These are phyloP conservation scores for Neobulgaria alba DNA, from an alignment of 2,329 filamentous ascomycete genomes.

Conservation along the genomic window DNA sequence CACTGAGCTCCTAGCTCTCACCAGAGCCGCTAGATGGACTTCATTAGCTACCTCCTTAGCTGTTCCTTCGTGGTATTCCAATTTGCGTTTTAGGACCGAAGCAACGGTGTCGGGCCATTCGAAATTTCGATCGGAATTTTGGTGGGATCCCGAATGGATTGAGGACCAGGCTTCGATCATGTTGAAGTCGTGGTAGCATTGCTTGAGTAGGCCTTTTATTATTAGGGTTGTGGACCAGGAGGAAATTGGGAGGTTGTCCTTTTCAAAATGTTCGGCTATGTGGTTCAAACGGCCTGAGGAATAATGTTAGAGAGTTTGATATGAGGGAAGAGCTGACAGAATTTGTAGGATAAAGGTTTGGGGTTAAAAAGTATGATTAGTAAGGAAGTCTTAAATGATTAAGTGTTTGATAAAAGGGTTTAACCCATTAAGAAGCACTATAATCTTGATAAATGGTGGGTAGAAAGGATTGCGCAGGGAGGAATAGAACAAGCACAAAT, in stretches of 20 bases:
- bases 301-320: too few species aligned
- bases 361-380: too few species aligned
- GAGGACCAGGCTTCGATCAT: constrained; percentile 13
- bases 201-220: constrained; percentile 19
- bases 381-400: too few species aligned
- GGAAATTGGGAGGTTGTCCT: constrained; percentile 6
- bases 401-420: too few species aligned
- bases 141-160: constrained; percentile 1
- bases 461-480: too few species aligned
- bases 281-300: constrained; percentile 15
- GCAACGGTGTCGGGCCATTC: constrained; percentile 14
- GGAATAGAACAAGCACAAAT: background rate
- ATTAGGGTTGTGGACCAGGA: constrained; percentile 16
- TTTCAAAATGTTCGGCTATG: constrained; percentile 21
- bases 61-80: constrained; percentile 14
- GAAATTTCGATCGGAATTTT: constrained; percentile 6
- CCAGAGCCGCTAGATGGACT: constrained; percentile 6
- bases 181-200: constrained; percentile 13
- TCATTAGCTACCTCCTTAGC: constrained; percentile 8
- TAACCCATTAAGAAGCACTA: too few species aligned
- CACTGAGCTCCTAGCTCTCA: background rate
- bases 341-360: background rate
- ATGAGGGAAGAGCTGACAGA: background rate
- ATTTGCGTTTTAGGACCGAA: constrained; percentile 10
- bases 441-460: too few species aligned